Evolutionary conservation across 192 early-diverging fungal species (phyloP).

Genomic region (Thoreauomyces humboldtii): DNA sequence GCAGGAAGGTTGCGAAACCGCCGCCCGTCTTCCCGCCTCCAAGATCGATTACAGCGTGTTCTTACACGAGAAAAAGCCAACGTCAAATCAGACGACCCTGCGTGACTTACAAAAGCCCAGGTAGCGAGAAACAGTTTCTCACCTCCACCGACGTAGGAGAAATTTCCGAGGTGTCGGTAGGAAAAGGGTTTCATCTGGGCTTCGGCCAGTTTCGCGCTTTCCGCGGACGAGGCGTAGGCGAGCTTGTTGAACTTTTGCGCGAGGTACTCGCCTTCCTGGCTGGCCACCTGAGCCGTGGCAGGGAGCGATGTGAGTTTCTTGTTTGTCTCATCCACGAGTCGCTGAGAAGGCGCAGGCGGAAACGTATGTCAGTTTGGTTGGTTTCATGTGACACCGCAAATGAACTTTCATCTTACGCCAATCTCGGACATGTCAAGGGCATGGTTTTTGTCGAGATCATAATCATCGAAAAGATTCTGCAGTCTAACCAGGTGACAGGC

Average conservation of each 20-base stretch:
- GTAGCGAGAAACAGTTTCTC: no score
- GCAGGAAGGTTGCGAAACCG: conserved; percentile 25
- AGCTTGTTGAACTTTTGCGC: conserved; percentile 33
- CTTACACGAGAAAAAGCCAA: no score
- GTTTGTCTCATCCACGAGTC: conserved; percentile 27
- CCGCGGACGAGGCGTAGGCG: not conserved
- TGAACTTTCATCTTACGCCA: not conserved
- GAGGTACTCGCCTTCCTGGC: conserved; percentile 40
- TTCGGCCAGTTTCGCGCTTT: not conserved
- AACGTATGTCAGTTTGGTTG: not conserved
- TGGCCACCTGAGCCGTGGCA: conserved; percentile 44
- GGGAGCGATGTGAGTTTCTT: conserved; percentile 41
- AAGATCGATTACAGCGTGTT: conserved; percentile 35
- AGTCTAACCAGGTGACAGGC: conserved; percentile 50
- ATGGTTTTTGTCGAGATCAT: conserved; percentile 30
- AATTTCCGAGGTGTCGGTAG: conserved; percentile 41
- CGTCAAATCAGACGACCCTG: no score
- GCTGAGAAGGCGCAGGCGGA: not conserved
- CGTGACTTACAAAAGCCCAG: no score
- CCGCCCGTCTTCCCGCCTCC: conserved; percentile 15
- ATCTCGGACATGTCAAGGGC: conserved; percentile 25
- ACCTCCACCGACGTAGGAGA: conserved; percentile 42
- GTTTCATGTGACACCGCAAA: no score
- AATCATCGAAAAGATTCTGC: conserved; percentile 29
- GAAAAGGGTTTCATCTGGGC: conserved; percentile 19